Percentiles rank a stretch among this genome's conserved stretches.
Conservation (phyloP, 1,284 basidiomycete species). For the Apiotrichum siamense region DNA sequence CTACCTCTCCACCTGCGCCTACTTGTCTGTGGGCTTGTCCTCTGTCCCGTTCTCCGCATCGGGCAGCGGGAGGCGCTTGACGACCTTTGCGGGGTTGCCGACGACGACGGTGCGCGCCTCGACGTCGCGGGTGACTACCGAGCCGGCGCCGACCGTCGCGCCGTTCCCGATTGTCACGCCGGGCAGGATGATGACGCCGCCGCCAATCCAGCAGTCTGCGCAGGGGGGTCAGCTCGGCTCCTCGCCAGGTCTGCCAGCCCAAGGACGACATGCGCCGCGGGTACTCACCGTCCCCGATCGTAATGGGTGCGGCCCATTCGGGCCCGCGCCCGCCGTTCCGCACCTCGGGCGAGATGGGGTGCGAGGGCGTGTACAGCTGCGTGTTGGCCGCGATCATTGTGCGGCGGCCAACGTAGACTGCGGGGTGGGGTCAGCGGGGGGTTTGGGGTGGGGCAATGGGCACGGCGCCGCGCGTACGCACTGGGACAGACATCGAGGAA, state of each 20-base stretch:
- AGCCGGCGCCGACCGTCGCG: constrained; percentile 49
- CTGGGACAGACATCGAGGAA: constrained; percentile 42
- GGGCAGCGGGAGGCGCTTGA: constrained; percentile 43
- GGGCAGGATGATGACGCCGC: constrained; percentile 47
- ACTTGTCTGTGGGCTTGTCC: too few relatives aligned
- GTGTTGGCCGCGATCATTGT: constrained; percentile 47
- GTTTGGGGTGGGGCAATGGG: too few relatives aligned
- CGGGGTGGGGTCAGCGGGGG: neutral
- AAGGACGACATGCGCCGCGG: too few relatives aligned
- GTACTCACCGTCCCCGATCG: constrained; percentile 46
- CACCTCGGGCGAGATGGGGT: constrained; percentile 47
- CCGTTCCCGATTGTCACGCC: constrained; percentile 52
- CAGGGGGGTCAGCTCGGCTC: too few relatives aligned
- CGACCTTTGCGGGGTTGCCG: constrained; percentile 49
- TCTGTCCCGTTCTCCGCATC: neutral
- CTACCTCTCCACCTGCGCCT: too few relatives aligned
- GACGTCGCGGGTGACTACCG: constrained; percentile 50
- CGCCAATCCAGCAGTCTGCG: constrained; percentile 50
- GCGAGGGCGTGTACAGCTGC: constrained; percentile 44
- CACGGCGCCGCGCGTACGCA: too few relatives aligned
- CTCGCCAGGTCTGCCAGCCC: too few relatives aligned
- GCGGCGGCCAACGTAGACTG: constrained; percentile 43
- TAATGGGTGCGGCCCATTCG: constrained; percentile 45
- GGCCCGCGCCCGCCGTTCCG: constrained; percentile 37
- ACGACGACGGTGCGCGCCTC: constrained; percentile 47